Conservation (phyloP, 2,329 filamentous ascomycete genomes). For the Rutstroemia sydowiana region DNA sequence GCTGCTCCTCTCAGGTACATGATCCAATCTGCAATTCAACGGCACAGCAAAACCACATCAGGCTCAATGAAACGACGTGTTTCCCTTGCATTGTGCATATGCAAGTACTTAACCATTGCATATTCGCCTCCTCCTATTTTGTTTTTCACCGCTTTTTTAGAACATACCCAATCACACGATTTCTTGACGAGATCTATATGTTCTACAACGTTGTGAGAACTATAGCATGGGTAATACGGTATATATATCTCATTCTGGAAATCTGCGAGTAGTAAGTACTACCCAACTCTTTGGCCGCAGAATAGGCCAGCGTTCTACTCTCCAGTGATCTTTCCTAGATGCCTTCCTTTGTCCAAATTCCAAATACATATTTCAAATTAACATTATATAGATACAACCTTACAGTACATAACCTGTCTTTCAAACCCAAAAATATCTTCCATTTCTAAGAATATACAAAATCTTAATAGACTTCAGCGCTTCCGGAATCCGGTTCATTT, state of each 20-base stretch:
- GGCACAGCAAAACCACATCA: background rate
- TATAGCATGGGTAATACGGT: background rate
- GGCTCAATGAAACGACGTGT: background rate
- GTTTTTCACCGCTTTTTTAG: conserved; percentile 2
- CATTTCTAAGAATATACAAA: background rate
- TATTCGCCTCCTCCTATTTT: conserved; percentile 6
- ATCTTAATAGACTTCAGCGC: background rate
- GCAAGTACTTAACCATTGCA: conserved; percentile 9
- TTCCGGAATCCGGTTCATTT: background rate
- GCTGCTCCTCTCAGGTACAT: conserved; percentile 2
- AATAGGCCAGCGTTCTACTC: conserved; percentile 3
- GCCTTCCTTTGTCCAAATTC: background rate
- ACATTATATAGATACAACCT: background rate
- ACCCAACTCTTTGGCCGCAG: background rate
- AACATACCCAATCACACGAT: conserved; percentile 3
- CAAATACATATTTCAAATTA: background rate
- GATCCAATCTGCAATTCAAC: background rate
- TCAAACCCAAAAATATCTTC: background rate
- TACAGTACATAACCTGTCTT: background rate
- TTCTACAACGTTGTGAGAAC: background rate
- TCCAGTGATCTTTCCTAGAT: background rate
- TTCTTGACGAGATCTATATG: background rate
- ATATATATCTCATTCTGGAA: conserved; percentile 2
- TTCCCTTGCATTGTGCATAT: conserved; percentile 8
- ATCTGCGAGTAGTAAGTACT: background rate